Evolutionary conservation across 2,329 filamentous ascomycete species (phyloP).

Genomic region (Hymenoscyphus linearis): DNA sequence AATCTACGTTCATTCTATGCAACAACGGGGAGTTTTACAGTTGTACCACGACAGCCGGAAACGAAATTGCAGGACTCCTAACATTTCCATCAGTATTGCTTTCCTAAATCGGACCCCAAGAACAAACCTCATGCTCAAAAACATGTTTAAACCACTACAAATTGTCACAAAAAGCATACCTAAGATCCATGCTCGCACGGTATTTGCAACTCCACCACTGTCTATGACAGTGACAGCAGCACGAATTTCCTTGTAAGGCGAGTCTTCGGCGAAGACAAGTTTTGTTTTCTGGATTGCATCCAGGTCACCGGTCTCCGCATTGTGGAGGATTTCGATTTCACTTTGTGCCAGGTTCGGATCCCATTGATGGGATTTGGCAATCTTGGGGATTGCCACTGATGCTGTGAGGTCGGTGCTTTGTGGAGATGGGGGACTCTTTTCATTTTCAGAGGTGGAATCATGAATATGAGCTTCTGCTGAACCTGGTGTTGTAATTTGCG

Average conservation of each 20-base stretch:
- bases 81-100: background rate
- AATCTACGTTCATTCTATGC: too few species aligned
- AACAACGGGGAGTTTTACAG: constrained; percentile 33
- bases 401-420: constrained; percentile 2
- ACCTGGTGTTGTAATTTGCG: background rate
- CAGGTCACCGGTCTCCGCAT: constrained; percentile 21
- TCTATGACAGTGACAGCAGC: constrained; percentile 60
- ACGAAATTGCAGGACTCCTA: constrained; percentile 4
- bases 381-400: constrained; percentile 14
- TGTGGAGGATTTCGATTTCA: constrained; percentile 17
- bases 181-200: constrained; percentile 58
- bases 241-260: constrained; percentile 54
- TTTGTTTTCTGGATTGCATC: constrained; percentile 34
- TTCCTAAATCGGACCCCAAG: background rate
- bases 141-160: constrained; percentile 21
- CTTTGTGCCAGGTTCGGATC: constrained; percentile 24
- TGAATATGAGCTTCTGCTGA: background rate
- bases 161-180: constrained; percentile 38
- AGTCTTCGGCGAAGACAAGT: constrained; percentile 46
- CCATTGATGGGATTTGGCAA: constrained; percentile 21
- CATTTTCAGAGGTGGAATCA: background rate
- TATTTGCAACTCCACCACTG: constrained; percentile 60
- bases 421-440: constrained; percentile 5
- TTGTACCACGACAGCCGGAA: constrained; percentile 42
- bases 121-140: constrained; percentile 18